Evolutionary conservation across 2,329 filamentous ascomycete genomes (phyloP), one percentile per base, ranked within the genome.

Genomic region (Cladophialophora chaetospira): DNA sequence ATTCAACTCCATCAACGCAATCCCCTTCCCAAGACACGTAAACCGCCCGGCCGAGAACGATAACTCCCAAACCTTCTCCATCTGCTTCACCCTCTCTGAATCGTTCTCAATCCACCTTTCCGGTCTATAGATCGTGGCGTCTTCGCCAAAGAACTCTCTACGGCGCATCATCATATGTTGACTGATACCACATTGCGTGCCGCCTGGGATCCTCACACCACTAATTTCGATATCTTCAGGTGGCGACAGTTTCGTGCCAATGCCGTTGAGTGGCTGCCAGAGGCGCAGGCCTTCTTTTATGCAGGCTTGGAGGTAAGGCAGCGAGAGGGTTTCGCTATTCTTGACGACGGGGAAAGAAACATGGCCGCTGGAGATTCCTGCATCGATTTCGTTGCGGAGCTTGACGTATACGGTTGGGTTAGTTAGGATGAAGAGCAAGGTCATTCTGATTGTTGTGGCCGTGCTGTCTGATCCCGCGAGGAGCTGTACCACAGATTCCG

Each of bases 281-380:
- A 91, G 68, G 9, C 88, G 83, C 74, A 92, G 88, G 3, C 86
- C 83, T 70, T 94, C 89, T 67, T 91, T 88, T 65, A 93, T 80
- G 53, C 84, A 85, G 3, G 88, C 88, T 66, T 91, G 87, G 4
- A 94, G 82, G 69, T 91, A 93, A 0, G 83, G 82, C 3, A 93
- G 77, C 53, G 81, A 82, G 69, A 42, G 79, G 28, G 79, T 79
- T 71, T 91, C 87, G 46, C n/a, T 29, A 33, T 38, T 5, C 13
- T 25, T 36, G 33, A 49, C 33, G 17, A 49, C 46, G 1, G 46
- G 46, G 33, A 38, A 49, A n/a, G 46, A 49, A n/a, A 49, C 28
- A 3, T 49, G 46, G 46, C 46, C 45, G n/a, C 17, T 25, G 29
- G 19, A 11, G 46, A 49, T 17, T 19, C 19, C 29, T 5, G 4